Conservation (phyloP, 306 rosid genomes). For the Cucumis cinereus region DNA sequence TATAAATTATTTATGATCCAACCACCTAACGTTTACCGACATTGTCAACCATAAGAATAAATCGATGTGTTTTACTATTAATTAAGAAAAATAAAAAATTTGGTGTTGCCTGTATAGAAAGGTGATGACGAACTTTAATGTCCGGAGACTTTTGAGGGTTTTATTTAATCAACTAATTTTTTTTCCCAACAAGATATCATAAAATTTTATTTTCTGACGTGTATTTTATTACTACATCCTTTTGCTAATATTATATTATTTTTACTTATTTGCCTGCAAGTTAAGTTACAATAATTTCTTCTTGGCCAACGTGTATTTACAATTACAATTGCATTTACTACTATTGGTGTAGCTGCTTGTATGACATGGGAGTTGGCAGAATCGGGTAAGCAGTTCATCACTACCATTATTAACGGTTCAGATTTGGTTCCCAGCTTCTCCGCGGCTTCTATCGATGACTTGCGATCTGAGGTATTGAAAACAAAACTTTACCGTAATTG, state of each 20-base stretch:
- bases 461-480: slow-evolving; percentile 51
- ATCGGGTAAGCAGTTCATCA: slow-evolving; percentile 88
- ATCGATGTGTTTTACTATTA: neutral
- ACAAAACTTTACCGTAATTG: too few relatives aligned
- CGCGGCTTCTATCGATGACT: slow-evolving; percentile 76
- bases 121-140: neutral
- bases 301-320: slow-evolving; percentile 6
- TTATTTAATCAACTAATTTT: neutral
- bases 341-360: slow-evolving; percentile 70
- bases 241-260: neutral
- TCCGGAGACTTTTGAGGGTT: neutral
- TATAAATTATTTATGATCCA: too few relatives aligned
- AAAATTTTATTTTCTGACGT: neutral
- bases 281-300: too few relatives aligned
- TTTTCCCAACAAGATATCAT: neutral
- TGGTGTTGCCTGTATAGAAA: neutral
- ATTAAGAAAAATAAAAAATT: neutral
- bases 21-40: too few relatives aligned
- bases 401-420: slow-evolving; percentile 78
- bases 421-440: slow-evolving; percentile 98
- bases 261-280: neutral
- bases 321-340: too few relatives aligned
- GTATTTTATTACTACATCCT: neutral
- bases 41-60: too few relatives aligned
- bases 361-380: slow-evolving; percentile 97